Evolutionary conservation across 1,284 basidiomycete species (phyloP).

Genomic region (Cryptococcus sp.): DNA sequence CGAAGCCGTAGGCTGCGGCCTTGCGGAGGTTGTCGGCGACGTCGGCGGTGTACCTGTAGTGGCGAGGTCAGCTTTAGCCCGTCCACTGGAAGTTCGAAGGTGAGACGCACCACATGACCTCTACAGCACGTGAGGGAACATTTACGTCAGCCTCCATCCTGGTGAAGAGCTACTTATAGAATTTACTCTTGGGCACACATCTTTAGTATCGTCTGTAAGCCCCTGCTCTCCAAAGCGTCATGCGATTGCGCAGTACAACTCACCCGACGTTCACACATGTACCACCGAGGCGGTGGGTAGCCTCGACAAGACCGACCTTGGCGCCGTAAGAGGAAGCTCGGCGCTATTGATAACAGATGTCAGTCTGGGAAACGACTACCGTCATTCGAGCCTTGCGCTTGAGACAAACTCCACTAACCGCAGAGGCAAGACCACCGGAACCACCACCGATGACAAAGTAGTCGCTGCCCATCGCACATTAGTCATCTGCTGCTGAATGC

Average conservation of each 20-base stretch:
- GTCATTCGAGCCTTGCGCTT: not conserved
- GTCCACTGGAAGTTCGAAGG: not conserved
- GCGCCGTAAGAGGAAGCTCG: conserved; percentile 90
- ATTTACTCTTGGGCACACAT: conserved; percentile 80
- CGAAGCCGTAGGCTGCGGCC: conserved; percentile 73
- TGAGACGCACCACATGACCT: conserved; percentile 83
- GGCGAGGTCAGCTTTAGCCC: not conserved
- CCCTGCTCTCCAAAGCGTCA: not conserved
- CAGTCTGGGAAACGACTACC: not conserved
- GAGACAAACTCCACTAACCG: conserved; percentile 31
- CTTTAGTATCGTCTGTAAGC: conserved; percentile 46
- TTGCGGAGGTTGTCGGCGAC: conserved; percentile 77
- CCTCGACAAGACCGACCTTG: conserved; percentile 88
- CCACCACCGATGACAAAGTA: conserved; percentile 50
- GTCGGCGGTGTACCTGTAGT: conserved; percentile 76
- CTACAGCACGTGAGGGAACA: conserved; percentile 16
- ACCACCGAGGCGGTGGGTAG: conserved; percentile 73
- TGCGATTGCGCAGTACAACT: conserved; percentile 24
- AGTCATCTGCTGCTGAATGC: conserved; percentile 10
- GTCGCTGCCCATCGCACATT: conserved; percentile 25
- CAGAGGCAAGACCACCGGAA: conserved; percentile 49
- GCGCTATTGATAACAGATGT: conserved; percentile 55
- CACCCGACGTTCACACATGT: conserved; percentile 79
- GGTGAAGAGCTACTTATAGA: not conserved
- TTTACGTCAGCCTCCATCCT: not conserved